Conservation (phyloP, 352 stramenopile species). For the Globisporangium cystogenes region DNA sequence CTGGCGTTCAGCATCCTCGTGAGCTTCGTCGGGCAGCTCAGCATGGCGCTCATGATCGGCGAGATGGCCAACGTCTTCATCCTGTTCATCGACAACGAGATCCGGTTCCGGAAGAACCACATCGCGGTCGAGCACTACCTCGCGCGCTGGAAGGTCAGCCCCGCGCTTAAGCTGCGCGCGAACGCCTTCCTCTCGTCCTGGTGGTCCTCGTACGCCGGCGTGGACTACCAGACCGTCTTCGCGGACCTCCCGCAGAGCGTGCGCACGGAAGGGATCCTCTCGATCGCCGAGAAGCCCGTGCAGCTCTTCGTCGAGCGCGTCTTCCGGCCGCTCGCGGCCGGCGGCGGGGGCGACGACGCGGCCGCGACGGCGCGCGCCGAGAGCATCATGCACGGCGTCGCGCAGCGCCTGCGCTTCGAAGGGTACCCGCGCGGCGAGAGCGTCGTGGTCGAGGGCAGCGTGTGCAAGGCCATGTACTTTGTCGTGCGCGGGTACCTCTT, state of each 20-base stretch:
- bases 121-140: conserved; percentile 49
- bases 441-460: conserved; percentile 50
- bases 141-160: conserved; percentile 31
- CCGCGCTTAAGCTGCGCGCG: conserved; percentile 26
- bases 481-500: conserved; percentile 53
- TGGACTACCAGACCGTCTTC: conserved; percentile 56
- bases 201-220: conserved; percentile 52
- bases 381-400: conserved; percentile 29
- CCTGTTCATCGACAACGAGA: conserved; percentile 54
- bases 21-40: conserved; percentile 47
- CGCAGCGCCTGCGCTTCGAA: conserved; percentile 52
- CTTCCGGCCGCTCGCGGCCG: conserved; percentile 27
- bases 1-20: conserved; percentile 45
- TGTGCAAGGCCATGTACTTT: conserved; percentile 66
- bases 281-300: conserved; percentile 40
- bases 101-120: conserved; percentile 70
- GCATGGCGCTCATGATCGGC: conserved; percentile 76
- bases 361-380: conserved; percentile 1
- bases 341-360: conserved; percentile 3
- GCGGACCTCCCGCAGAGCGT: conserved; percentile 42
- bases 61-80: conserved; percentile 64
- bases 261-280: conserved; percentile 37
- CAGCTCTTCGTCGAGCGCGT: conserved; percentile 31
- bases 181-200: conserved; percentile 44
- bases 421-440: conserved; percentile 52